Evolutionary conservation across 2,329 filamentous ascomycete species (phyloP).

Genomic region (Trichophyton simii): DNA sequence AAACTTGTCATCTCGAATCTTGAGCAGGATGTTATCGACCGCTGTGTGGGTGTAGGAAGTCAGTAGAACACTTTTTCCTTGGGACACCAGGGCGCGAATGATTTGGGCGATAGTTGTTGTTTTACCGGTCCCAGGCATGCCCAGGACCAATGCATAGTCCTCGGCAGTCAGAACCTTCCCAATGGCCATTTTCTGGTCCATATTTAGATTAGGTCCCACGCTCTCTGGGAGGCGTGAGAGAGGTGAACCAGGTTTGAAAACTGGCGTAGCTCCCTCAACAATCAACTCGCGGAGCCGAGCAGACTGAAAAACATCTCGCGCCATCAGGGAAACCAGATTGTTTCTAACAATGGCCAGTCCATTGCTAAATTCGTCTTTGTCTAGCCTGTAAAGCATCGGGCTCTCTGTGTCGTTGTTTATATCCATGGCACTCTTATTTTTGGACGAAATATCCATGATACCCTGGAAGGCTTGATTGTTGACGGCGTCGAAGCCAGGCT

Average conservation of each 20-base stretch:
- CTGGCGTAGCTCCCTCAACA: slow-evolving; percentile 60
- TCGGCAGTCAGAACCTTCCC: slow-evolving; percentile 90
- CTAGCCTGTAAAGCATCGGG: slow-evolving; percentile 61
- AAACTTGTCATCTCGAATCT: slow-evolving; percentile 67
- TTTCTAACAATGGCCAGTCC: slow-evolving; percentile 92
- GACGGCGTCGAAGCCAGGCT: slow-evolving; percentile 60
- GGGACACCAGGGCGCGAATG: slow-evolving; percentile 74
- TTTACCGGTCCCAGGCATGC: slow-evolving; percentile 97
- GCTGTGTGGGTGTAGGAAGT: slow-evolving; percentile 96
- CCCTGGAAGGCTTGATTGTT: slow-evolving; percentile 78
- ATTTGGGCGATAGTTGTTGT: slow-evolving; percentile 98
- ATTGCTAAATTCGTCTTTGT: slow-evolving; percentile 97
- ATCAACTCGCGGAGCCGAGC: slow-evolving; percentile 64
- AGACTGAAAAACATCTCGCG: slow-evolving; percentile 58
- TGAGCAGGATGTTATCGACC: slow-evolving; percentile 94
- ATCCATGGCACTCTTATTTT: slow-evolving; percentile 3
- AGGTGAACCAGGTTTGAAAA: slow-evolving; percentile 48
- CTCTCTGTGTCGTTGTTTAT: slow-evolving; percentile 33
- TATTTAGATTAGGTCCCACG: slow-evolving; percentile 60
- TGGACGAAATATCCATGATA: slow-evolving; percentile 63
- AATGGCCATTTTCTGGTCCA: slow-evolving; percentile 76
- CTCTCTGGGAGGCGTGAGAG: slow-evolving; percentile 32
- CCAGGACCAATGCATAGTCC: slow-evolving; percentile 92
- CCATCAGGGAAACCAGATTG: slow-evolving; percentile 88
- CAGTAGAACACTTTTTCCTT: slow-evolving; percentile 83